Percentiles rank a stretch among this genome's conserved stretches.
Evolutionary conservation across 1,139 yeast genomes (phyloP).

Genomic region (Saccharomyces hybrid): DNA sequence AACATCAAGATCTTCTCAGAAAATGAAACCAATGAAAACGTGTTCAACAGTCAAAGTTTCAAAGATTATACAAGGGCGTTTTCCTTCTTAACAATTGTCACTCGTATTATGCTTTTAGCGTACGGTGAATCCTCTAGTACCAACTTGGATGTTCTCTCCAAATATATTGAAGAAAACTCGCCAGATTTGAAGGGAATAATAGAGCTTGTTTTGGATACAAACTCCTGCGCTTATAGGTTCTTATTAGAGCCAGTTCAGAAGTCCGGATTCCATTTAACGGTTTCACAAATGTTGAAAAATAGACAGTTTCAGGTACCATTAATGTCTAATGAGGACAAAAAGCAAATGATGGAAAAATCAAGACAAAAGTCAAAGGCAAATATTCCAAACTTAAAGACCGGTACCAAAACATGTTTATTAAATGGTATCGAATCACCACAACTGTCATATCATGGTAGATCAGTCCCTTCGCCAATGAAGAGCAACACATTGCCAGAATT

Average conservation of each 20-base stretch:
- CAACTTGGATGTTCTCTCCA: constrained; percentile 11
- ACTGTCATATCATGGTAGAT: background rate
- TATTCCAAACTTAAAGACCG: background rate
- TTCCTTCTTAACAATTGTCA: constrained; percentile 16
- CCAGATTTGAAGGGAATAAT: constrained; percentile 16
- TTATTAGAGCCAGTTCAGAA: constrained; percentile 21
- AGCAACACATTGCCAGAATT: background rate
- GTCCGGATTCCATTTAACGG: constrained; percentile 25
- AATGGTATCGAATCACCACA: background rate
- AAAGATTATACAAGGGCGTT: constrained; percentile 13
- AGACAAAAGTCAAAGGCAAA: background rate
- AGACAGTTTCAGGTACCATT: background rate
- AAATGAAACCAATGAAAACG: constrained; percentile 7
- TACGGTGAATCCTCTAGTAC: constrained; percentile 12
- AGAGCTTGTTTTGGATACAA: constrained; percentile 17
- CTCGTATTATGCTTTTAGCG: constrained; percentile 14
- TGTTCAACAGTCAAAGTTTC: constrained; percentile 13
- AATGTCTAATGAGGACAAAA: background rate
- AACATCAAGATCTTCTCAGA: constrained; percentile 9
- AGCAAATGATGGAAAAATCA: background rate
- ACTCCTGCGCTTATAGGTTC: constrained; percentile 20
- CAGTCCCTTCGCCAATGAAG: background rate
- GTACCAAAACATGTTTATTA: background rate
- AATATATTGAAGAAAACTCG: constrained; percentile 10
- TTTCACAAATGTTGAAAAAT: constrained; percentile 20